phyloP scores from a whole-genome alignment of 2,329 filamentous ascomycete genomes.

The Neophaeococcomyces aloes region DNA sequence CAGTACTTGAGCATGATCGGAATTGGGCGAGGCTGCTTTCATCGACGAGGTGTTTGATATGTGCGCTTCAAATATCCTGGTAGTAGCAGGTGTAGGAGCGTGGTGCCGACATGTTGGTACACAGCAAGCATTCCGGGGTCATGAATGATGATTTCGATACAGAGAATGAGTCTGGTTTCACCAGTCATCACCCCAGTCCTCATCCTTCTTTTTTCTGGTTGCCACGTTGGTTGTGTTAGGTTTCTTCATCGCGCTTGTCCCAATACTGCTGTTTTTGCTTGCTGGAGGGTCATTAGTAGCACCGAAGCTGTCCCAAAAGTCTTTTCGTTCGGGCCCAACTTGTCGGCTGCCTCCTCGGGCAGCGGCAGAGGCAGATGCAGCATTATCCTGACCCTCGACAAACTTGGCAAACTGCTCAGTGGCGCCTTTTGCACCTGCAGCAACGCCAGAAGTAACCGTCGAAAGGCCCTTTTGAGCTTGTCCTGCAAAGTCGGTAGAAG shows the following conservation, averaged over 20 bases:
- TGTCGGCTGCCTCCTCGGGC: conserved; percentile 16
- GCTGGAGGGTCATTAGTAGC: conserved; percentile 20
- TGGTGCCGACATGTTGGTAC: too few species aligned
- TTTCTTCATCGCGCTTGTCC: conserved; percentile 55
- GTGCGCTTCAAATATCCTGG: too few species aligned
- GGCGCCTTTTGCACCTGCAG: conserved; percentile 57
- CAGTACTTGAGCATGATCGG: too few species aligned
- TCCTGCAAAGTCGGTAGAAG: conserved; percentile 67
- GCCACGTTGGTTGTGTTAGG: conserved; percentile 21
- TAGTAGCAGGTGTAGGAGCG: too few species aligned
- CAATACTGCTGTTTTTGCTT: conserved; percentile 37
- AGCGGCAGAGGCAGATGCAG: conserved; percentile 22
- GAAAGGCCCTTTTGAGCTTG: conserved; percentile 51
- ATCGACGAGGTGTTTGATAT: too few species aligned
- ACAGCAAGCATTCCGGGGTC: too few species aligned
- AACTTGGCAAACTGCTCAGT: conserved; percentile 75
- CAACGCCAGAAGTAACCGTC: conserved; percentile 51
- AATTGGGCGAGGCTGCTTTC: too few species aligned
- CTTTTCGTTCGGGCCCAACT: conserved; percentile 57
- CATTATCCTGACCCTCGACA: conserved; percentile 60
- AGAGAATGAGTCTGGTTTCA: conserved; percentile 18
- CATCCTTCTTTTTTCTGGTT: conserved; percentile 39
- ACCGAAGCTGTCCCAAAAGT: conserved; percentile 83
- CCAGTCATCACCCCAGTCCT: conserved; percentile 47
- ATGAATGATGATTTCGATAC: too few species aligned